Base-by-base conservation (phyloP, 176 grass and related monocot genomes). In the Oryza rufipogon region DNA sequence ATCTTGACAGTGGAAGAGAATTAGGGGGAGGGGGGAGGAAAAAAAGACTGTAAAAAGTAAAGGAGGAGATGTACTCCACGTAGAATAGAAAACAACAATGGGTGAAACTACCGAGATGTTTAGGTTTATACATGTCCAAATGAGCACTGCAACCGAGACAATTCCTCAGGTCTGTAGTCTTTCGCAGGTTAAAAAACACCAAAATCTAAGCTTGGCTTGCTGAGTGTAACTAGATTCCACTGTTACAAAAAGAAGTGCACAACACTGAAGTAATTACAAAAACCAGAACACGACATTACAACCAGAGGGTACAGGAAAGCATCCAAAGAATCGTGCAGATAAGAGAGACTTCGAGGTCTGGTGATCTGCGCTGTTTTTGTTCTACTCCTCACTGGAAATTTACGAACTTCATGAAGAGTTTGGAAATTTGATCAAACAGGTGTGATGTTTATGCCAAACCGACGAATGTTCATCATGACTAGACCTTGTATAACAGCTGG, bases 111-210 rank as follows among this genome's bases (percentile, higher is more conserved):
- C 81, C 75, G 75, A 90, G 84, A 87, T 70, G 63, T 79, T 79
- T 86, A 56, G 68, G 79, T 46, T 61, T 73, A 38, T 74, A 87
- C 9, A 74, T 17, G 67, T 63, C 84, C 80, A 75, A 9, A 65
- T 70, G 80, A 42, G 70, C 76, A 76, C 89, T 87, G 74, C 76
- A 79, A 66, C 60, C 84, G n/a, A 90, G 74, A 83, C 79, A 83
- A 78, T 51, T 83, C 84, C 74, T 73, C 79, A 67, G 72, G 46
- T 61, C 28, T 51, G 80, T 70, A 83, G 80, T 70, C 38, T 64
- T 64, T 83, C 44, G 22, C 63, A 80, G 38, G 72, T 64, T 82
- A 86, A 80, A 86, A 78, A 74, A 64, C 79, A 71, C 72, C 71
- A 7, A 68, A 83, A 44, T 9, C 36, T 63, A 42, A 30, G 64